Conservation (phyloP, 2,329 filamentous ascomycete species). For the Ophiognomonia clavigignenti-juglandacearum region DNA sequence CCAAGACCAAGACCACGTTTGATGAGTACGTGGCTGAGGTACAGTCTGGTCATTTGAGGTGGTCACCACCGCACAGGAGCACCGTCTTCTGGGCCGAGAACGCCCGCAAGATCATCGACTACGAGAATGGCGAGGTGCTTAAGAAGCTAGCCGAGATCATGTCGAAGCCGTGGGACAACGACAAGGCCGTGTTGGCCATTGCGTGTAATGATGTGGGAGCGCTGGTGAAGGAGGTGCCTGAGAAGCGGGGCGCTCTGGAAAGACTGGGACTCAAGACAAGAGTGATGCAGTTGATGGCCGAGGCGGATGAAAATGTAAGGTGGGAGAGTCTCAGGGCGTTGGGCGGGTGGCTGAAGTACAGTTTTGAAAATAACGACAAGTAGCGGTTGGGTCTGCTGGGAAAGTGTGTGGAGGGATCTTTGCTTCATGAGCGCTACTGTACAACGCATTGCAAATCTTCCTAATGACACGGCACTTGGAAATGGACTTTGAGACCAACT, state of each 20-base stretch:
- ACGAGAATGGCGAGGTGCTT: slow-evolving; percentile 72
- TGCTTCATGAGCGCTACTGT: slow-evolving; percentile 10
- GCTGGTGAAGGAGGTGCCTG: slow-evolving; percentile 83
- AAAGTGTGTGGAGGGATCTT: background rate
- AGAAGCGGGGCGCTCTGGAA: slow-evolving; percentile 75
- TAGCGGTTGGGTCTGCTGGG: background rate
- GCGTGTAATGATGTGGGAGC: slow-evolving; percentile 90
- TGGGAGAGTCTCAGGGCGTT: slow-evolving; percentile 91
- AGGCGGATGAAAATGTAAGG: slow-evolving; percentile 79
- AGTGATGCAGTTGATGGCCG: slow-evolving; percentile 91
- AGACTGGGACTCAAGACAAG: slow-evolving; percentile 78
- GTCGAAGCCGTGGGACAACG: slow-evolving; percentile 66
- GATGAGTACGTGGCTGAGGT: slow-evolving; percentile 89
- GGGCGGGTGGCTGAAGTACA: slow-evolving; percentile 60
- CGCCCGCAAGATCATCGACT: slow-evolving; percentile 78
- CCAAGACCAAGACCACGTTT: slow-evolving; percentile 69
- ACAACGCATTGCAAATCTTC: slow-evolving; percentile 14
- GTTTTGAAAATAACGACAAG: slow-evolving; percentile 42
- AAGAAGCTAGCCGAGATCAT: slow-evolving; percentile 83
- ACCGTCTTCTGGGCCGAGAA: slow-evolving; percentile 89
- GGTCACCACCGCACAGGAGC: slow-evolving; percentile 88
- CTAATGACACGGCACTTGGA: too few species aligned
- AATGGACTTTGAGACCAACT: too few species aligned
- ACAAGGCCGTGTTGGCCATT: slow-evolving; percentile 85
- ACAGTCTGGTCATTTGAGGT: slow-evolving; percentile 79